Evolutionary conservation across 768 basidiomycete species (phyloP), one percentile per base, ranked within the genome.

Genomic region (Lentinula detonsa): DNA sequence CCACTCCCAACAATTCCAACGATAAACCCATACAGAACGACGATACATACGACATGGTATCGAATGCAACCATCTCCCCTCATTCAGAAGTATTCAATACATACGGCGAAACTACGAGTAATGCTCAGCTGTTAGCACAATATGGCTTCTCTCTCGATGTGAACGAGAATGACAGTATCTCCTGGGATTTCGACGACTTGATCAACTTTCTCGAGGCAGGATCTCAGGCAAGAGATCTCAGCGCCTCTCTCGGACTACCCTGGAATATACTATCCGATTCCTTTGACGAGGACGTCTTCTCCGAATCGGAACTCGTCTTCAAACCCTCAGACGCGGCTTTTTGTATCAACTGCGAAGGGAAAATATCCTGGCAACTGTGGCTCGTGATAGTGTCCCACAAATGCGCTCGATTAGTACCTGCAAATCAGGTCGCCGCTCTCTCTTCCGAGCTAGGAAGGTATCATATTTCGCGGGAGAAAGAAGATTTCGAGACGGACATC

Each of bases 61-160:
- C 83, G 0, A 82, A 85, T 62, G 69, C 71, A 13, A 64, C 72
- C n/a, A 78, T 91, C 45, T 71, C 73, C 7, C 75, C 82, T 0
- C 72, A 73, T 43, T 74, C 75, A 9, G 85, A 93, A 61, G 75
- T 91, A 21, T 92, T 85, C 77, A 93, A 93, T 70, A 88, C 88
- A 0, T 93, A 93, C 67, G 85, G 86, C n/a, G 81, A 82, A 66
- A 72, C 74, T 3, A 74, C 91, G 40, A 75, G 76, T 16, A 92
- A 91, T 67, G 83, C 88, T 1, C 74, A 85, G 65, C 78, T 93
- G 13, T 74, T 91, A 55, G 76, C 75, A 15, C 84, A 81, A 63
- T 92, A 92, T 70, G 91, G 91, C 0, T 93, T 93, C 68, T 69
- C 77, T 31, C 77, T 92, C n/a, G 86, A 91, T 50, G 84, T 78